Base-by-base conservation (phyloP, 2,329 filamentous ascomycete genomes). In the Aspergillus quadrilineatus region DNA sequence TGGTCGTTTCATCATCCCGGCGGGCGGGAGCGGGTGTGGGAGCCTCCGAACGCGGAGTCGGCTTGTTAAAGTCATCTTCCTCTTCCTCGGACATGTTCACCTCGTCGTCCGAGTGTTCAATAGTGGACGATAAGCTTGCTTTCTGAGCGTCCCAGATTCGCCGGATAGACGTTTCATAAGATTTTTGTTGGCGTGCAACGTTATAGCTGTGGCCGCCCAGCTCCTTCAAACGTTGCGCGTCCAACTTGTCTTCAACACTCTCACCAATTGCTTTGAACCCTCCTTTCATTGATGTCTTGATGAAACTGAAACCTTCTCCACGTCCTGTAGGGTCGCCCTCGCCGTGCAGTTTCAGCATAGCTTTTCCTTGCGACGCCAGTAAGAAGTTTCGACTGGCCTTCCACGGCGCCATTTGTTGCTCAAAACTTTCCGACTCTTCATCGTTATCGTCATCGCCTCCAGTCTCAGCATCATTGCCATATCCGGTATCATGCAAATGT, bases 271-370 rank as follows among this genome's bases (percentile, higher is more conserved):
- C 89, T 69, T 92, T 90, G 73, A 97, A 99, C 0, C 94, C 94
- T 60, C 94, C 94, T 75, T 99, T 99, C 94, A 99, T 99, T 1
- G 91, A 96, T 0, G 92, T 97, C 69, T 94, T 92, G 73, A 99
- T 92, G 73, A 99, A 97, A 71, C 90, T 97, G 78, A 97, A 96
- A 2, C 90, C 94, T 58, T 97, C 86, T 1, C 94, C 94, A 66
- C 92, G 89, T 26, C 92, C 92, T 0, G 93, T 96, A 3, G 94
- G 94, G 69, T 99, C 94, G 55, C 94, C 94, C 63, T 95, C 90
- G 17, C 94, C 94, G 65, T 97, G 92, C 10, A 99, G 82, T 65
- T 92, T 89, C 45, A 99, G 83, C 94, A 99, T 99, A 3, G 94
- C 94, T 72, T 99, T 99, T 57, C 92, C 91, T 58, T 92, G 88